Base-by-base conservation (phyloP, 306 rosid species). In the Neltuma alba region DNA sequence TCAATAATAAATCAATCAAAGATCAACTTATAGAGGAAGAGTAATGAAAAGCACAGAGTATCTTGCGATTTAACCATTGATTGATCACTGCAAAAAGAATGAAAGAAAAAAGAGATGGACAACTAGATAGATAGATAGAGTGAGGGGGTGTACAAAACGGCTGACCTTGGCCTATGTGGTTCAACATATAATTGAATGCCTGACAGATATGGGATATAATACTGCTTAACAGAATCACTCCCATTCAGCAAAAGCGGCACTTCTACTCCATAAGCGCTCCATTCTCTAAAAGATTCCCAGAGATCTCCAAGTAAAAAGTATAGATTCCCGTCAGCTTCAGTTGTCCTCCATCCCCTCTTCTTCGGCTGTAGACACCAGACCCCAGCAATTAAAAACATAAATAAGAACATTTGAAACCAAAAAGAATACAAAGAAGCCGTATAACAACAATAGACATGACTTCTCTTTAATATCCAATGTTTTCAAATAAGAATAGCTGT, bases 211-310 rank as follows among this genome's bases (percentile, higher is more conserved):
- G 93, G 96, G 12, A 77, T 89, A 75, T 80, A 91, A 64, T 87
- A 91, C 30, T 89, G 89, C 45, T 74, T 80, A 14, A 86, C 41
- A 1, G 72, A 71, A 16, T 83, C 89, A 3, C 21, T 37, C 45
- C 75, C 86, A 50, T 82, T 83, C 42, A 81, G 57, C n/a, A 78
- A n/a, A 36, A 89, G 71, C 0, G 93, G 90, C 42, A 89, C 92
- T 70, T 83, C 88, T 21, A 85, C 86, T 0, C 91, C 96, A 69
- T 84, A 91, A 42, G 87, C 92, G 55, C 91, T 87, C 90, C 87
- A 84, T 61, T 87, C 91, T 40, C 81, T 83, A 25, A 85, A 83
- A 25, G 82, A 74, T 33, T 89, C 90, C 89, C 93, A 89, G 10
- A 91, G 75, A 63, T 91, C 90, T 62, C 74, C 88, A 14, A 89